phyloP scores from a whole-genome alignment of 129 eudicot genomes.

The Smallanthus sonchifolius region DNA sequence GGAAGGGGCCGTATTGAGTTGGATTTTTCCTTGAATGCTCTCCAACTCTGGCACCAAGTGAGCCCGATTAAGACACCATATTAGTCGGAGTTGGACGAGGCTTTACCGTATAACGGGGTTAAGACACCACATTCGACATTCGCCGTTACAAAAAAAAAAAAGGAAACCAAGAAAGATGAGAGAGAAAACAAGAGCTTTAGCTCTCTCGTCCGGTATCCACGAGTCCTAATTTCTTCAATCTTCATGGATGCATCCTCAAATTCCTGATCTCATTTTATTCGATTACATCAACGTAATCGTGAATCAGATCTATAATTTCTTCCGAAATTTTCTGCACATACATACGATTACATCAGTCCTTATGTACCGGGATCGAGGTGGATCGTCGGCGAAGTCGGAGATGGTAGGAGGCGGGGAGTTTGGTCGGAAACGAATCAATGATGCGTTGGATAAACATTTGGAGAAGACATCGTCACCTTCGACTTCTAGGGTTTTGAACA shows the following conservation, averaged over 20 bases:
- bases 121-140: too few species aligned
- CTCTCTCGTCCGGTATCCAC: conserved; percentile 16
- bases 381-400: conserved; percentile 55
- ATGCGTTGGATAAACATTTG: conserved; percentile 72
- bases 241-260: not conserved
- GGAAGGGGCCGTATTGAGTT: too few species aligned
- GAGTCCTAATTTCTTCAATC: conserved; percentile 54
- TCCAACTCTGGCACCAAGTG: too few species aligned
- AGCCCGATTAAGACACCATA: too few species aligned
- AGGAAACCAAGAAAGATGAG: conserved; percentile 30
- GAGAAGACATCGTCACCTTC: conserved; percentile 68
- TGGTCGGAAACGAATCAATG: conserved; percentile 85
- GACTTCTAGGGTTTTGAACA: conserved; percentile 48
- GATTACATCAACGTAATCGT: not conserved
- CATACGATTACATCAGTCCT: not conserved
- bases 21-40: too few species aligned
- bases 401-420: conserved; percentile 44
- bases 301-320: conserved; percentile 20
- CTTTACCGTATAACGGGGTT: too few species aligned
- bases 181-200: conserved; percentile 33
- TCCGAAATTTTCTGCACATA: not conserved
- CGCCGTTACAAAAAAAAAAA: too few species aligned
- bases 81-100: too few species aligned
- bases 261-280: not conserved
- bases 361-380: conserved; percentile 75